These are phyloP conservation scores for Vanderwaltozyma yarrowii DNA, from an alignment of 805 yeast genomes.

Conservation along the genomic window DNA sequence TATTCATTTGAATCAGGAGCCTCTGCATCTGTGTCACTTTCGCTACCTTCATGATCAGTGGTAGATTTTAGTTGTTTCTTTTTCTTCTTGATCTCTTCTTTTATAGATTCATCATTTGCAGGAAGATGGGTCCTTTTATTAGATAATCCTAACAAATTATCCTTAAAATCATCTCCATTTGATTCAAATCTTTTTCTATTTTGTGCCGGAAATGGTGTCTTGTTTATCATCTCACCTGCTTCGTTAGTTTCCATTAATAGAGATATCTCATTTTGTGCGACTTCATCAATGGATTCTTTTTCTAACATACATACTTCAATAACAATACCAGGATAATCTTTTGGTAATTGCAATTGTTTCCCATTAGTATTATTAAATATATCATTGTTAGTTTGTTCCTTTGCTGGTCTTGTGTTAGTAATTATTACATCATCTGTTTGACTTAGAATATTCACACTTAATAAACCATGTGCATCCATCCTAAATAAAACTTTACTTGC, in stretches of 20 bases:
- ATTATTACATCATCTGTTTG: constrained; percentile 23
- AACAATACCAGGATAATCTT: constrained; percentile 33
- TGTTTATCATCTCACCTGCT: constrained; percentile 1
- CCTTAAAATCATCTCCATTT: neutral
- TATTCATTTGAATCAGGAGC: neutral
- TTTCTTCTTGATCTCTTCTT: neutral
- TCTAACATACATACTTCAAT: constrained; percentile 31
- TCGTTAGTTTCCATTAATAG: constrained; percentile 18
- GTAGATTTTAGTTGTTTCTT: neutral
- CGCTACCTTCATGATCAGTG: neutral
- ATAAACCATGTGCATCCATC: constrained; percentile 41
- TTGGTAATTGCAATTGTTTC: constrained; percentile 19
- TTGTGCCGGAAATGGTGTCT: neutral
- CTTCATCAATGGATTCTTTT: constrained; percentile 21
- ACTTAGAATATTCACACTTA: constrained; percentile 39
- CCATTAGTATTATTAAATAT: neutral
- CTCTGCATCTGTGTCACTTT: neutral
- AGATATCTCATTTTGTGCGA: constrained; percentile 17
- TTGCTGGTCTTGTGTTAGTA: constrained; percentile 11
- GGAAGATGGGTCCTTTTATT: neutral
- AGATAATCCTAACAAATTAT: neutral
- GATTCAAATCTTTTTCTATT: neutral
- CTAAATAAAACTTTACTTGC: constrained; percentile 46
- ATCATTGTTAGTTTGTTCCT: neutral
- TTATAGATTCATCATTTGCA: too few species aligned